Evolutionary conservation across 768 basidiomycete species (phyloP).

Genomic region (Amanita phalloides): DNA sequence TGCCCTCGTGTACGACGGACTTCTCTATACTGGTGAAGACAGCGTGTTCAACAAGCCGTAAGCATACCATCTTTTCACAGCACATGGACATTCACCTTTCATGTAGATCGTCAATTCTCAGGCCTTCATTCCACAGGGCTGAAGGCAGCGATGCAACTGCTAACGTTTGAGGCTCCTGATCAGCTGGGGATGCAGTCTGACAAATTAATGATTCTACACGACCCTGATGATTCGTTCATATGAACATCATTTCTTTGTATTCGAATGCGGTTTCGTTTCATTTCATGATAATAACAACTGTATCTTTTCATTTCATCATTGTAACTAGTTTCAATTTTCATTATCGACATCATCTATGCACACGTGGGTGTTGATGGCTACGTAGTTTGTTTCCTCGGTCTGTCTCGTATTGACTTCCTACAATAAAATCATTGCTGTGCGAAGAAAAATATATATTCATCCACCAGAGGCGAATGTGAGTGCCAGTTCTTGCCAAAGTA

Average conservation of each 20-base stretch:
- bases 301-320: too few relatives aligned
- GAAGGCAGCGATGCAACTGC: not conserved
- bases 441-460: too few relatives aligned
- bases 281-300: too few relatives aligned
- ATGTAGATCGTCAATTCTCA: not conserved
- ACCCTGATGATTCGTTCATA: not conserved
- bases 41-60: constrained; percentile 37
- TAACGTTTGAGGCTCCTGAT: not conserved
- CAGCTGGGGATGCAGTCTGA: not conserved
- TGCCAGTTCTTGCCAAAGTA: too few relatives aligned
- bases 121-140: not conserved
- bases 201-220: not conserved
- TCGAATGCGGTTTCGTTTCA: too few relatives aligned
- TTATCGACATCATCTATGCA: too few relatives aligned
- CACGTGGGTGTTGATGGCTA: too few relatives aligned
- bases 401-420: too few relatives aligned
- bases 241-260: not conserved
- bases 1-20: constrained; percentile 42
- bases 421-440: too few relatives aligned
- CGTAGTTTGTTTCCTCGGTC: too few relatives aligned
- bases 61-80: not conserved
- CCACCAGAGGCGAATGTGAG: too few relatives aligned
- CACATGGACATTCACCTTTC: not conserved
- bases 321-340: too few relatives aligned
- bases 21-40: constrained; percentile 49